Base-by-base conservation (phyloP, 176 grass and related monocot genomes). In the Puya raimondii region DNA sequence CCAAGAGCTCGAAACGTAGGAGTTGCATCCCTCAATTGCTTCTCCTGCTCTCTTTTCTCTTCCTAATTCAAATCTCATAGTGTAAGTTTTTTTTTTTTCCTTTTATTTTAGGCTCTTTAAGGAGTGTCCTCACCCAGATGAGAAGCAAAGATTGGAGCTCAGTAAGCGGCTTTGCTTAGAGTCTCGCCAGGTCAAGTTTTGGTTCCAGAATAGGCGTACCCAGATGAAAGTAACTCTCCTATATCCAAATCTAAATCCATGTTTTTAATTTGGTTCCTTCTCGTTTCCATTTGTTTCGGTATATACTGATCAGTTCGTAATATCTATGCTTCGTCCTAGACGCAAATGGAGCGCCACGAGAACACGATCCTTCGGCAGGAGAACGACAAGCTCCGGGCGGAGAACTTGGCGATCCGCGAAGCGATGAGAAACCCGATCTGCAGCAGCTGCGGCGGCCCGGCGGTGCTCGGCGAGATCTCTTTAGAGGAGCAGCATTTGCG, bases 171-270 rank as follows among this genome's bases (percentile, higher is more conserved):
- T 97, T 33, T 68, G 69, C 79, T 72, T 97, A 69, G 80, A 80
- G 27, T 76, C 53, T 59, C 80, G 72, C 10, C 94, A 97, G 89
- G 78, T 97, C 84, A 97, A 97, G 86, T 97, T 97, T 82, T 97
- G 89, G 94, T 97, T 97, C 80, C 94, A 97, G 86, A 97, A 97
- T 17, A 75, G 86, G 0, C 79, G 94, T 26, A 97, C 86, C 21
- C 84, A 88, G 66, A 78, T 84, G 82, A 97, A 97, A 84, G 93
- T 96, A 66, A 53, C 16, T 4, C 33, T 50, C n/a, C 22, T 10
- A 63, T 18, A 17, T 23, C 21, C 10, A 68, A 57, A 68, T 23
- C 50, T 68, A 3, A 18, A n/a, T 80, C 3, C 11, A 53, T 26
- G 17, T 2, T 3, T 61, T 21, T 27, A n/a, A n/a, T 12, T 58